A percentile compares a stretch with the other conserved stretches of the same genome.
Evolutionary conservation across 2,329 filamentous ascomycete genomes (phyloP).

Genomic region (Gremmenia infestans): DNA sequence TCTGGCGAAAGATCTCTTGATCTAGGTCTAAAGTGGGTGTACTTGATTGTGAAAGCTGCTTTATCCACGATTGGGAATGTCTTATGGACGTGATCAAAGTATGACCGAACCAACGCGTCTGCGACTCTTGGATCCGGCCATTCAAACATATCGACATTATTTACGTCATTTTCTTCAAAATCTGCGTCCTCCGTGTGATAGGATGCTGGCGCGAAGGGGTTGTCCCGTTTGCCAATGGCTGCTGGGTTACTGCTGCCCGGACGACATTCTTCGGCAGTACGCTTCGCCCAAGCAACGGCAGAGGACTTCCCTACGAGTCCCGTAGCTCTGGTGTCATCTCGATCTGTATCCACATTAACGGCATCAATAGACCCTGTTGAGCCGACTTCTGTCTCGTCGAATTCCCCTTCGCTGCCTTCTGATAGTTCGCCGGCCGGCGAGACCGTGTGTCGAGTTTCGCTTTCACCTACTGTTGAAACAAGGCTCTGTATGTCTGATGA

Average conservation of each 20-base stretch:
- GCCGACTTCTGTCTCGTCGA: constrained; percentile 19
- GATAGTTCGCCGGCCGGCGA: background rate
- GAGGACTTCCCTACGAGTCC: constrained; percentile 24
- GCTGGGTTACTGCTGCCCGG: background rate
- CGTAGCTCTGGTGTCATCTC: constrained; percentile 18
- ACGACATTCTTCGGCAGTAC: constrained; percentile 12
- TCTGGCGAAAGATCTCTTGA: constrained; percentile 7
- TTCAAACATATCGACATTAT: constrained; percentile 14
- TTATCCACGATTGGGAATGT: constrained; percentile 20
- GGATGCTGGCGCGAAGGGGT: constrained; percentile 7
- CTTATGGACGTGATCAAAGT: constrained; percentile 22
- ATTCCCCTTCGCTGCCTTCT: constrained; percentile 7
- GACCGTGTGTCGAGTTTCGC: too few relatives aligned
- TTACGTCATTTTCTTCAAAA: constrained; percentile 14
- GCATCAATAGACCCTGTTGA: constrained; percentile 25
- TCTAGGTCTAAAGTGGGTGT: constrained; percentile 6
- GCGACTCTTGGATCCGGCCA: constrained; percentile 17
- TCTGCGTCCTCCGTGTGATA: constrained; percentile 25
- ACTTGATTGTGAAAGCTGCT: constrained; percentile 13
- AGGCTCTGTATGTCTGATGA: too few relatives aligned
- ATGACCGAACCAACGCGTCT: constrained; percentile 15
- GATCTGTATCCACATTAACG: constrained; percentile 21
- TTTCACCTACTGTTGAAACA: too few relatives aligned
- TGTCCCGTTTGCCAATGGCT: background rate
- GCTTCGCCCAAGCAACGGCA: constrained; percentile 21